phyloP scores from a whole-genome alignment of 2,329 filamentous ascomycete genomes.

The Talaromyces verruculosus region DNA sequence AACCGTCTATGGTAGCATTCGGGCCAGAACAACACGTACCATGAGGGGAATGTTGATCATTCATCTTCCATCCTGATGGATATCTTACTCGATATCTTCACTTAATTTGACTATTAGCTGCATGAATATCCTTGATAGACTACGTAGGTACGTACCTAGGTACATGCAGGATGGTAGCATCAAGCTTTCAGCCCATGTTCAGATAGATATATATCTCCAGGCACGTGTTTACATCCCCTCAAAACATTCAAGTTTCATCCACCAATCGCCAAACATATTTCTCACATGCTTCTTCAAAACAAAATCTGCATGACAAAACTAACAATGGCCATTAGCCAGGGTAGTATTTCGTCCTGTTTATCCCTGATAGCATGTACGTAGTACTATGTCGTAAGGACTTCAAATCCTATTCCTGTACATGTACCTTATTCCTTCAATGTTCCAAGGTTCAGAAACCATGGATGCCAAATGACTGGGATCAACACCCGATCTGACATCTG shows the following conservation, averaged over 20 bases:
- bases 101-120: not conserved
- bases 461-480: not conserved
- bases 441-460: not conserved
- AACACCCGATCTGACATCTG: not conserved
- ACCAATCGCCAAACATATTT: not conserved
- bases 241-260: not conserved
- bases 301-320: not conserved
- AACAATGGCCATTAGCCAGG: not conserved
- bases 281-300: not conserved
- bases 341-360: not conserved
- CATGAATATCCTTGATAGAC: not conserved
- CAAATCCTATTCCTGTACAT: not conserved
- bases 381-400: not conserved
- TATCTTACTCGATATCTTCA: not conserved
- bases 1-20: constrained; percentile 3
- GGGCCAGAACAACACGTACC: not conserved
- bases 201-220: not conserved
- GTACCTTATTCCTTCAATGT: not conserved
- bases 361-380: not conserved
- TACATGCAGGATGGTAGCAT: not conserved
- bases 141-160: not conserved
- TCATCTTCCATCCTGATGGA: not conserved
- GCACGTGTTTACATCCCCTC: not conserved
- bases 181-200: not conserved
- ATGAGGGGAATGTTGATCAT: not conserved